Base-by-base conservation (phyloP, 192 early-diverging fungal species). In the Obelidium mucronatum region DNA sequence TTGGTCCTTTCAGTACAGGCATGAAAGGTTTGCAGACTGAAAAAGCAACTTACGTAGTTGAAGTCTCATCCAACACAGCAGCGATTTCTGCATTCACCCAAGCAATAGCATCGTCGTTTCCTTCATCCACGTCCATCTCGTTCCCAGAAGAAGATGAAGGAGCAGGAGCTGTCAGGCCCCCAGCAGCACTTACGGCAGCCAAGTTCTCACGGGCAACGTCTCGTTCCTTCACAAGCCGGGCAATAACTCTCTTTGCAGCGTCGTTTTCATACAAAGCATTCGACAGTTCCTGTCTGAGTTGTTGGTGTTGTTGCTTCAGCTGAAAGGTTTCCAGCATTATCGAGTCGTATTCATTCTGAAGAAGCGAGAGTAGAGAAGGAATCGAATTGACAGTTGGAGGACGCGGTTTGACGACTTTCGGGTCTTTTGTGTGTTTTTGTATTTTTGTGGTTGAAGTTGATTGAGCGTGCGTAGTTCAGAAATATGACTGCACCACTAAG, bases 301-400 rank as follows among this genome's bases (percentile, higher is more conserved):
- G 90, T 78, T 94, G 90, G 81, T 97, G 93, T 80, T 98, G 94
- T 81, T 94, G 92, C 80, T 95, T 95, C 67, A 99, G 87, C 40
- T 90, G 90, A 79, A 93, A 94, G 1, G 96, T 94, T 85, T 99
- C 97, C 31, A 99, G 86, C 86, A 98, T 95, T 15, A 94, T 82
- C n/a, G 94, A 86, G 74, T 99, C 97, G 93, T 94, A 99, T 79
- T 99, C 97, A 79, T 95, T 95, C 77, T 99, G 97, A 40, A 99
- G 90, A 1, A 91, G 86, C 15, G 90, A 84, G 19, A 99, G 87
- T 26, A 97, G 84, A 33, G 94, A 90, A 15, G 97, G 97, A 40
- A 99, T 90, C 24, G 96, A 98, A 36, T 94, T 96, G 74, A 93
- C 82, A 11, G 92, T 90, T 30, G 97, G 96, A 39, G 94, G 94